A percentile compares a stretch with the other conserved stretches of the same genome.
Evolutionary conservation across 1,139 yeast species (phyloP).

Genomic region (Candida sp.): DNA sequence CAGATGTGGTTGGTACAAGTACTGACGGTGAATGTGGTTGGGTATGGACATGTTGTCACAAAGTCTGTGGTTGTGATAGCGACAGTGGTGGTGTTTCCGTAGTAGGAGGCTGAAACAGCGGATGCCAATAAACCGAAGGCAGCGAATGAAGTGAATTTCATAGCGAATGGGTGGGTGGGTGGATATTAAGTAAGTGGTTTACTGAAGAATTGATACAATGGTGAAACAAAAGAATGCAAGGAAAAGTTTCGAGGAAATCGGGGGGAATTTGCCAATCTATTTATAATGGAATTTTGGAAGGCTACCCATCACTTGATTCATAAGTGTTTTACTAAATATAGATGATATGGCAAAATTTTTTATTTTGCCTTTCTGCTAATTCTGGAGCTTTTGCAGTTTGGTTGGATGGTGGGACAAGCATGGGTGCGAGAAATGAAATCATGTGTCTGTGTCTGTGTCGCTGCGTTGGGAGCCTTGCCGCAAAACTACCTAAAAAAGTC

Average conservation of each 20-base stretch:
- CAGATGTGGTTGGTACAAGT: constrained; percentile 35
- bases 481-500: background rate
- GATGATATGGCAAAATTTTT: background rate
- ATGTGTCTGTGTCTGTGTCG: background rate
- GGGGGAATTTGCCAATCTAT: background rate
- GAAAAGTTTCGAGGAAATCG: background rate
- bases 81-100: constrained; percentile 2
- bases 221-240: background rate
- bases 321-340: background rate
- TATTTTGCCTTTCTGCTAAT: background rate
- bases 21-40: constrained; percentile 57
- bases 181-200: background rate
- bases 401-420: background rate
- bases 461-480: background rate
- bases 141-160: constrained; percentile 6
- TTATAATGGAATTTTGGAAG: background rate
- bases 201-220: background rate
- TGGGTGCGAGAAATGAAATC: background rate
- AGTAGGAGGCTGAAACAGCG: background rate
- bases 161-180: constrained; percentile 6
- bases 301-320: background rate
- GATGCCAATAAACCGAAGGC: constrained; percentile 4
- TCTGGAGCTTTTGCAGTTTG: background rate
- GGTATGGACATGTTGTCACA: constrained; percentile 44
- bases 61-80: constrained; percentile 26